Evolutionary conservation across 371 early-diverging fungal species (phyloP), one percentile per base, ranked within the genome.

Genomic region (Rhizomucor miehei): DNA sequence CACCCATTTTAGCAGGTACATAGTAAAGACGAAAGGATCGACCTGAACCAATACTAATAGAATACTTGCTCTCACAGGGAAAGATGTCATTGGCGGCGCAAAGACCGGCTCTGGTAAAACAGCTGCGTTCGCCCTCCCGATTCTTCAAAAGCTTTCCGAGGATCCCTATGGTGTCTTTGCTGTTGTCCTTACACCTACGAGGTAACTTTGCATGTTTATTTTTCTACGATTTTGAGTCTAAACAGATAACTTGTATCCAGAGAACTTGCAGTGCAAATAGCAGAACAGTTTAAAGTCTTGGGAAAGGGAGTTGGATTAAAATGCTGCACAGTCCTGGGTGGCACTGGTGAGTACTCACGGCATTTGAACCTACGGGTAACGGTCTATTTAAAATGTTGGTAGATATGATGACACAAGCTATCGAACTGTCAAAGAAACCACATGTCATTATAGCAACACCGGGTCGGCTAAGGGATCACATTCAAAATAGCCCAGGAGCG

Each of bases 21-120:
- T n/a, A 14, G 3, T 23, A n/a, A 19, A 16, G 11, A 41, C 41
- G n/a, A n/a, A 29, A 29, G 29, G 29, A 29, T 5, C 5, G 8
- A 5, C 29, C 29, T 29, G 5, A 29, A 8, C 29, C 5, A 29
- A 3, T 29, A 44, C 46, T 41, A 4, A 44, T 12, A 25, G 23
- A 3, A 23, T n/a, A n/a, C 9, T 75, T 63, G 13, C 56, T 49
- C 12, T 13, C 68, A 48, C 51, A 77, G 88, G 95, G 0, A 74
- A 80, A 54, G 94, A 97, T 68, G 86, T 97, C 6, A 93, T 99
- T 58, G 99, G 98, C 40, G 90, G 93, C 12, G 99, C 99, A 29
- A 91, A 94, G 58, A 99, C 99, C 0, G 99, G 99, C 54, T 89
- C 91, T 1, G 99, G 99, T 60, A 99, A 99, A 75, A 99, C 99